Base-by-base conservation (phyloP, 2,329 filamentous ascomycete species). In the Thermomyces lanuginosus region DNA sequence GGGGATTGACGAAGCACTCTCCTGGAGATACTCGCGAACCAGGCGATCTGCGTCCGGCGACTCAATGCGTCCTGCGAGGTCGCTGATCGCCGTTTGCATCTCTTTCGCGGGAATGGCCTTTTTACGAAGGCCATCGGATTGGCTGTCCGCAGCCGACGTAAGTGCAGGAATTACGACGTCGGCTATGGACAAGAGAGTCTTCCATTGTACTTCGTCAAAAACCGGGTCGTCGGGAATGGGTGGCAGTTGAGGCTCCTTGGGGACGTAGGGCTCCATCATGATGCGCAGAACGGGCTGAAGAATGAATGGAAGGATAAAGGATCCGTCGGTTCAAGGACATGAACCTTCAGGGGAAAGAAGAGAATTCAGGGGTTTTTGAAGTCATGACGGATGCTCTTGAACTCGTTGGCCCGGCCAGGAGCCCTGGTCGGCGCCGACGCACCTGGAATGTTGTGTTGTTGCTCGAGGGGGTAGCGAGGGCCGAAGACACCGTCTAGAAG, bases 91-190 rank as follows among this genome's bases (percentile, higher is more conserved):
- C 6, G 32, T 32, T 17, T 57, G 48, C 35, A 61, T 59, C n/a
- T 56, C 51, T 7, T 46, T 46, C 18, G 55, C 45, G 3, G 51
- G 37, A 4, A 59, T 40, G 2, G 48, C 45, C 19, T 61, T 52
- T 17, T 56, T 47, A 1, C 40, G 43, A 0, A 35, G 34, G 6
- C 46, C 43, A 23, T 48, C 48, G 5, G 49, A 45, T 0, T 42
- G 45, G 3, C 46, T 44, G 1, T 49, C 46, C 3, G 56, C 52
- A 19, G 51, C n/a, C n/a, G n/a, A n/a, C n/a, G n/a, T 54, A 31
- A 72, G 53, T 2, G 63, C 56, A 1, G 69, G 68, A 11, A 74
- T 52, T 25, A 72, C 49, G 1, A 68, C 58, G 34, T 73, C 69
- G 6, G 63, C 56, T 16, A 75, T 58, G 13, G 69, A 61, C 24